Percentiles rank a stretch among this genome's conserved stretches.
These are phyloP conservation scores for Aureococcus anophagefferens DNA, from an alignment of 108 stramenopile genomes.

Conservation along the genomic window DNA sequence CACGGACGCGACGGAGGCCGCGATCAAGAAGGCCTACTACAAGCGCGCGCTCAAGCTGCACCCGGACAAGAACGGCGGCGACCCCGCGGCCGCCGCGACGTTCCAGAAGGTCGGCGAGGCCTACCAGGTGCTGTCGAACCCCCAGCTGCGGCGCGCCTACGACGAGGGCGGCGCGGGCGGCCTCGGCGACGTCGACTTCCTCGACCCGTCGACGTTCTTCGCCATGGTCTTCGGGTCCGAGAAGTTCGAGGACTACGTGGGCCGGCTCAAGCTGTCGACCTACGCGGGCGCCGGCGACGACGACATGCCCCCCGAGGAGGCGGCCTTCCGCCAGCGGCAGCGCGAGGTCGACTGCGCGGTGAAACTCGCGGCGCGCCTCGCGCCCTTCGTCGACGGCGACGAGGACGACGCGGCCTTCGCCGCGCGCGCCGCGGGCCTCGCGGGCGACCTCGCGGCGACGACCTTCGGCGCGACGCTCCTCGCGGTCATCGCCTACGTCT, in stretches of 20 bases:
- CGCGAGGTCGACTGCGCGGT: slow-evolving; percentile 6
- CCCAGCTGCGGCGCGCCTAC: slow-evolving; percentile 48
- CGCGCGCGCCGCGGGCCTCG: neutral
- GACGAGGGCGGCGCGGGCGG: slow-evolving; percentile 47
- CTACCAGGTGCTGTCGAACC: slow-evolving; percentile 67
- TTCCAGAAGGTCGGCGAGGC: slow-evolving; percentile 70
- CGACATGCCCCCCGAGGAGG: neutral
- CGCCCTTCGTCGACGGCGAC: neutral
- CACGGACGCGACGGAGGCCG: slow-evolving; percentile 52
- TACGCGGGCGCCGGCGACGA: slow-evolving; percentile 23
- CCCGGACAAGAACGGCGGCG: slow-evolving; percentile 65
- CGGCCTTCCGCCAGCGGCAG: slow-evolving; percentile 2
- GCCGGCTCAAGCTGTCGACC: slow-evolving; percentile 65
- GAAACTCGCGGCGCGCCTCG: neutral
- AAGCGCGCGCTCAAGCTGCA: slow-evolving; percentile 76
- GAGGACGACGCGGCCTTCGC: neutral
- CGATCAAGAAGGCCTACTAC: slow-evolving; percentile 83
- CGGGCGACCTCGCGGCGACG: neutral
- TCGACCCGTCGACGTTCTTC: slow-evolving; percentile 55
- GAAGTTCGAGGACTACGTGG: slow-evolving; percentile 56
- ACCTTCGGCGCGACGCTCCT: neutral
- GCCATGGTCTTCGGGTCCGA: slow-evolving; percentile 66
- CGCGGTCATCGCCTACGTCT: neutral
- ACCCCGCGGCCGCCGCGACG: slow-evolving; percentile 54
- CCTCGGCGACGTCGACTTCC: slow-evolving; percentile 37